A percentile compares a stretch with the other conserved stretches of the same genome.
These are phyloP conservation scores for Ganoderma lingzhi DNA, from an alignment of 1,284 basidiomycete species.

Conservation along the genomic window DNA sequence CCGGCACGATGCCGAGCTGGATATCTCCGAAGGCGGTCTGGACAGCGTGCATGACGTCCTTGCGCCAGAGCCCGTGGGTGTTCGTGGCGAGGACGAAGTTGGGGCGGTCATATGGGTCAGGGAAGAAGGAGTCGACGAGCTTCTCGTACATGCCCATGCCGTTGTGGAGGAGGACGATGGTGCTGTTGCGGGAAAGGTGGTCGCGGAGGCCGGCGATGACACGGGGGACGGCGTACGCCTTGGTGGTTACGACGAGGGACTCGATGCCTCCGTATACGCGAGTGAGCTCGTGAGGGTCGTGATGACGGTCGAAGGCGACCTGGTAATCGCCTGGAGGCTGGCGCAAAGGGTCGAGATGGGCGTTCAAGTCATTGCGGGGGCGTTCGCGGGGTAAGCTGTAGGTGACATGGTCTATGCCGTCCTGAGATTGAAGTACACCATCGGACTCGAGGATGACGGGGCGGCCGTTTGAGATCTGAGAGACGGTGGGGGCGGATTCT, in stretches of 20 bases:
- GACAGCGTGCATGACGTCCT: constrained; percentile 63
- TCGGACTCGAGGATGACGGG: constrained; percentile 55
- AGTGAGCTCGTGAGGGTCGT: constrained; percentile 17
- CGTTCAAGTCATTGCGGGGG: constrained; percentile 4
- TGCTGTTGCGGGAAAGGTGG: constrained; percentile 74
- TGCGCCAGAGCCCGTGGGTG: constrained; percentile 80
- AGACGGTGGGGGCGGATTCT: constrained; percentile 43
- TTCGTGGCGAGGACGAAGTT: constrained; percentile 89
- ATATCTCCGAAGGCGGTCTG: constrained; percentile 82
- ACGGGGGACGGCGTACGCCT: constrained; percentile 71
- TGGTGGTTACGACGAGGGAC: constrained; percentile 85
- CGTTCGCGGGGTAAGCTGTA: constrained; percentile 16
- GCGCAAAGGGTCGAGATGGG: neutral
- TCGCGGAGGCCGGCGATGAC: constrained; percentile 70
- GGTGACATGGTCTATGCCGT: constrained; percentile 46
- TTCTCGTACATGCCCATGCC: constrained; percentile 92
- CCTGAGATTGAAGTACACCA: constrained; percentile 50
- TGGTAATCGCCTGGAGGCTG: constrained; percentile 23
- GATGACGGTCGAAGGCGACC: constrained; percentile 7
- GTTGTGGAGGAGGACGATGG: constrained; percentile 92
- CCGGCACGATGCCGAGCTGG: constrained; percentile 83
- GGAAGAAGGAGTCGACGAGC: constrained; percentile 76
- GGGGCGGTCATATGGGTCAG: constrained; percentile 76
- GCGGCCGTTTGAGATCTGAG: constrained; percentile 10
- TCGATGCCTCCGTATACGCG: constrained; percentile 53